Evolutionary conservation across 2,329 filamentous ascomycete genomes (phyloP).

Genomic region (Ascochyta koolunga): DNA sequence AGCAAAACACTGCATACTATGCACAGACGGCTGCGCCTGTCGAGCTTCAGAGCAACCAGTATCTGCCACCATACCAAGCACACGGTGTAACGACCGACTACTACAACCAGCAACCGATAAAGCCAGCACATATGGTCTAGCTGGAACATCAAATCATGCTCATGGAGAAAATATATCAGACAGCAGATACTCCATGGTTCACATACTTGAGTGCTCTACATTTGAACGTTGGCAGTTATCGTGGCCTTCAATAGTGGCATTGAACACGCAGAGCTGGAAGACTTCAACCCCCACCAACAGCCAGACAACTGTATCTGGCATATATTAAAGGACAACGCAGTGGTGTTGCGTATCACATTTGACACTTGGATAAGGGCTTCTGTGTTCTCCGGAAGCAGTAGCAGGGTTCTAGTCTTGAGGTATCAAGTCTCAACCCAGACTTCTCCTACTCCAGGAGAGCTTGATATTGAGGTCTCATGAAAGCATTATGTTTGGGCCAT

Average conservation of each 20-base stretch:
- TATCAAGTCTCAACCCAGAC: too few species aligned
- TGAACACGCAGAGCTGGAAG: too few species aligned
- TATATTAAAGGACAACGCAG: too few species aligned
- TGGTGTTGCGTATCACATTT: too few species aligned
- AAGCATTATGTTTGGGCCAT: neutral
- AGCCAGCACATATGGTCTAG: conserved; percentile 39
- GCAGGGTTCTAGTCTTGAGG: too few species aligned
- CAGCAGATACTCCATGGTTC: neutral
- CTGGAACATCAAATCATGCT: neutral
- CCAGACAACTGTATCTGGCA: too few species aligned
- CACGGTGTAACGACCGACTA: conserved; percentile 27
- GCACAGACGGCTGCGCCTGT: conserved; percentile 24
- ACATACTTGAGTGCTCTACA: neutral
- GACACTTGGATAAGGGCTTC: too few species aligned
- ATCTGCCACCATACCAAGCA: conserved; percentile 27
- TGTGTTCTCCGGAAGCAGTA: too few species aligned
- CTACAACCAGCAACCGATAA: conserved; percentile 31
- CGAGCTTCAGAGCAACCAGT: conserved; percentile 24
- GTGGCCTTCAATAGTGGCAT: neutral
- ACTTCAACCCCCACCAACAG: too few species aligned
- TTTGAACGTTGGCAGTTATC: neutral
- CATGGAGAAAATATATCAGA: neutral
- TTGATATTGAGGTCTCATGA: neutral
- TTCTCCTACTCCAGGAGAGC: neutral
- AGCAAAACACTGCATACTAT: conserved; percentile 33